Conservation (phyloP, 805 yeast genomes). For the Candida ficus region DNA sequence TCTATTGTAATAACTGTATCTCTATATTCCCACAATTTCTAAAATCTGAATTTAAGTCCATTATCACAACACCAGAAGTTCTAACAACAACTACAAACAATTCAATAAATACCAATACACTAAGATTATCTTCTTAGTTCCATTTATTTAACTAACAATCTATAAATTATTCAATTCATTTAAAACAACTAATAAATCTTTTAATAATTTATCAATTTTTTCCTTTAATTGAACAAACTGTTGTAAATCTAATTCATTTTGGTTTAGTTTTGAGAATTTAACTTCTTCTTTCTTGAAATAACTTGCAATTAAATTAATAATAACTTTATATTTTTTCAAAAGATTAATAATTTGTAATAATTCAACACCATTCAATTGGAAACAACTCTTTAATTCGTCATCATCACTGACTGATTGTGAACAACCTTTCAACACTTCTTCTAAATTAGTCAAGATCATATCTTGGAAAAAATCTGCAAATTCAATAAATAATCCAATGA, state of each 20-base stretch:
- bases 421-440: conserved; percentile 7
- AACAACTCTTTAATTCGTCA: not conserved
- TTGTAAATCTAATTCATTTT: not conserved
- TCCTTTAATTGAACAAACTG: conserved; percentile 3
- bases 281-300: conserved; percentile 2
- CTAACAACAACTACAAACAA: no score
- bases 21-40: no score
- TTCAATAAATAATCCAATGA: conserved; percentile 8
- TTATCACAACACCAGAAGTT: no score
- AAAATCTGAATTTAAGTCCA: no score
- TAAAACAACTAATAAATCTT: not conserved
- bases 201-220: not conserved
- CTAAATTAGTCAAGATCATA: conserved; percentile 6
- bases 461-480: conserved; percentile 10
- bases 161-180: not conserved
- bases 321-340: conserved; percentile 3
- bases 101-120: no score
- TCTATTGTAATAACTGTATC: no score
- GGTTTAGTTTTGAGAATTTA: not conserved
- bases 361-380: not conserved
- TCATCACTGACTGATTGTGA: not conserved
- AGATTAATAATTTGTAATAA: not conserved
- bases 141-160: no score
- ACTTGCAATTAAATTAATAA: not conserved
- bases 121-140: no score